Percentiles rank a stretch among this genome's conserved stretches.
Conservation (phyloP, 495 filamentous ascomycete genomes). For the Cudoniella acicularis region DNA sequence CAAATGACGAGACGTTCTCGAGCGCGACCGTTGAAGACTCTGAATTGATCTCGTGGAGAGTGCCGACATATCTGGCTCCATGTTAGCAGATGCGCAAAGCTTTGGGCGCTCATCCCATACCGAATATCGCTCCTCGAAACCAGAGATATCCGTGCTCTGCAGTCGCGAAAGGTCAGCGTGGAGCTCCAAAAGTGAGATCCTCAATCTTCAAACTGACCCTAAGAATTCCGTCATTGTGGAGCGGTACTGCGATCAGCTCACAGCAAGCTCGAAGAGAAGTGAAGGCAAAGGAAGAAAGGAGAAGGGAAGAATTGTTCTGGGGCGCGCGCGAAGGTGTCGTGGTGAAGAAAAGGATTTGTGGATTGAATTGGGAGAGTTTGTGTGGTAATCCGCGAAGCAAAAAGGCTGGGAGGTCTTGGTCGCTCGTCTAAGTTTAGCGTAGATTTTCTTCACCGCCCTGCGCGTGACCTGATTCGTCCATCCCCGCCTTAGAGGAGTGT, state of each 20-base stretch:
- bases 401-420: neutral
- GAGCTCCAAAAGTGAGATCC: constrained; percentile 5
- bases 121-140: constrained; percentile 93
- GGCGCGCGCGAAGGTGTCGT: constrained; percentile 11
- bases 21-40: constrained; percentile 94
- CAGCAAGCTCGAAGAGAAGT: constrained; percentile 19
- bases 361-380: constrained; percentile 3
- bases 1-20: constrained; percentile 88
- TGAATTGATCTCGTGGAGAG: constrained; percentile 95
- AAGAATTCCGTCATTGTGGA: constrained; percentile 60
- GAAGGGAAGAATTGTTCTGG: constrained; percentile 1
- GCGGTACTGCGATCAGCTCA: constrained; percentile 22
- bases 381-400: constrained; percentile 3
- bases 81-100: constrained; percentile 25
- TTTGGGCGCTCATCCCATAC: constrained; percentile 5
- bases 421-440: neutral
- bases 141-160: constrained; percentile 74
- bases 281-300: constrained; percentile 14
- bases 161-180: constrained; percentile 18
- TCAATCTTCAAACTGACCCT: constrained; percentile 38
- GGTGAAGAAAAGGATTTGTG: constrained; percentile 5
- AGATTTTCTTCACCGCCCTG: neutral
- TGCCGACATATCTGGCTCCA: constrained; percentile 78
- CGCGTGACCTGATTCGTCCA: neutral
- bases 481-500: too few species aligned